Conservation (phyloP, 2,329 filamentous ascomycete genomes). For the Epichloe uncinata region DNA sequence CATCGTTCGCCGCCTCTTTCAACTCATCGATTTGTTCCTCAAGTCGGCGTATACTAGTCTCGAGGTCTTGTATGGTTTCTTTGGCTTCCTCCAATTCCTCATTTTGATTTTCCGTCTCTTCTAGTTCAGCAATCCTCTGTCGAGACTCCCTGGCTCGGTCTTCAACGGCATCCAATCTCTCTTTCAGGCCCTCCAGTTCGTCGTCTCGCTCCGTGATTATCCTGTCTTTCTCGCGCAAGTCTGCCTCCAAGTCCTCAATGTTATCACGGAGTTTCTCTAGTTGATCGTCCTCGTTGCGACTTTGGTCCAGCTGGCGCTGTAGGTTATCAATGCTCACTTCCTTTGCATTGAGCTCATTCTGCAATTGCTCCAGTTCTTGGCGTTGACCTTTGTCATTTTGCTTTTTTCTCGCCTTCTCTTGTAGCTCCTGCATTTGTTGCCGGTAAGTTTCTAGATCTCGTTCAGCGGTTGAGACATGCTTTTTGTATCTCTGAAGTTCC, state of each 20-base stretch:
- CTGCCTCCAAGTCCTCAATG: conserved; percentile 62
- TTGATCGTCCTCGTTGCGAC: conserved; percentile 42
- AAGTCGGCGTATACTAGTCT: conserved; percentile 38
- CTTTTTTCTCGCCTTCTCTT: conserved; percentile 64
- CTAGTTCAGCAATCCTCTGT: conserved; percentile 37
- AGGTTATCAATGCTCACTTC: conserved; percentile 49
- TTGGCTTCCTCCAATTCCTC: conserved; percentile 42
- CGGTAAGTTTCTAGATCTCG: conserved; percentile 75
- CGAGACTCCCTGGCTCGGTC: conserved; percentile 47
- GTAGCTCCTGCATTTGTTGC: conserved; percentile 67
- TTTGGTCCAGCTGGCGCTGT: conserved; percentile 42
- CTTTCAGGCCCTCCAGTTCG: conserved; percentile 54
- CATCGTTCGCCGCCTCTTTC: conserved; percentile 40
- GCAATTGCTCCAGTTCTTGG: conserved; percentile 44
- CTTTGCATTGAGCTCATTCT: conserved; percentile 41
- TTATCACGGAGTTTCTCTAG: conserved; percentile 58
- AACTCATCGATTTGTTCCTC: conserved; percentile 42
- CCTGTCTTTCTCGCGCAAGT: conserved; percentile 63
- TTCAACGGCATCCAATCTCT: conserved; percentile 37
- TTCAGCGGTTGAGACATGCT: conserved; percentile 69
- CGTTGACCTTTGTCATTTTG: conserved; percentile 59
- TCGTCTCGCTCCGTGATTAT: conserved; percentile 62
- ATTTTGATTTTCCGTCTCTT: conserved; percentile 38
- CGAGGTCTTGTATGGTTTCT: conserved; percentile 45
- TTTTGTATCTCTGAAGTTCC: conserved; percentile 83